These are phyloP conservation scores for Boletus sp. DNA, from an alignment of 1,284 basidiomycete genomes.

Conservation along the genomic window DNA sequence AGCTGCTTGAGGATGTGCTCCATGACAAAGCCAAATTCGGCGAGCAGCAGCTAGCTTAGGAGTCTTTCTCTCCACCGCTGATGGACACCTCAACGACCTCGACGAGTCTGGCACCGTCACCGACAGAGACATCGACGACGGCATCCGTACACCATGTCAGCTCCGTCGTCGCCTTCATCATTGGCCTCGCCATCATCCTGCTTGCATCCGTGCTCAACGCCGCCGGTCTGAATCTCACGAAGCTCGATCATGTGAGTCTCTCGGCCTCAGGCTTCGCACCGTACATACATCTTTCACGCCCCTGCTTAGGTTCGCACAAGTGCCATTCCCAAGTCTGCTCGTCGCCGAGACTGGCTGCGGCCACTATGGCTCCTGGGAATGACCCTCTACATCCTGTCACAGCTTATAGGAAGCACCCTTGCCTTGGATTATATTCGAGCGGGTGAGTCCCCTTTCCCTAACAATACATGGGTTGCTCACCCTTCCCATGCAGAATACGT, in stretches of 20 bases:
- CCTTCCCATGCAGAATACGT: constrained; percentile 62
- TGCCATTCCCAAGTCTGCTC: constrained; percentile 63
- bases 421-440: constrained; percentile 85
- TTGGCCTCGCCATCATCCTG: constrained; percentile 74
- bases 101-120: constrained; percentile 6
- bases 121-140: constrained; percentile 14
- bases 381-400: constrained; percentile 78
- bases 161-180: constrained; percentile 72
- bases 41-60: constrained; percentile 16
- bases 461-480: not conserved
- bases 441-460: constrained; percentile 39
- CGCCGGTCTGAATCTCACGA: constrained; percentile 79
- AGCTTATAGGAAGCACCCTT: constrained; percentile 81
- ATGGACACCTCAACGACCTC: constrained; percentile 16
- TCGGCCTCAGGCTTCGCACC: not conserved
- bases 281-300: constrained; percentile 4
- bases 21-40: constrained; percentile 13
- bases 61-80: constrained; percentile 13
- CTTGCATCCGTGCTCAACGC: constrained; percentile 80
- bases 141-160: constrained; percentile 43
- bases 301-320: constrained; percentile 58
- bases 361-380: constrained; percentile 83
- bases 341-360: constrained; percentile 68
- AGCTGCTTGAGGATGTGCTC: constrained; percentile 28
- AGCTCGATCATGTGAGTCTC: constrained; percentile 72